phyloP scores from a whole-genome alignment of 306 rosid species.

The Rosa lucieae region DNA sequence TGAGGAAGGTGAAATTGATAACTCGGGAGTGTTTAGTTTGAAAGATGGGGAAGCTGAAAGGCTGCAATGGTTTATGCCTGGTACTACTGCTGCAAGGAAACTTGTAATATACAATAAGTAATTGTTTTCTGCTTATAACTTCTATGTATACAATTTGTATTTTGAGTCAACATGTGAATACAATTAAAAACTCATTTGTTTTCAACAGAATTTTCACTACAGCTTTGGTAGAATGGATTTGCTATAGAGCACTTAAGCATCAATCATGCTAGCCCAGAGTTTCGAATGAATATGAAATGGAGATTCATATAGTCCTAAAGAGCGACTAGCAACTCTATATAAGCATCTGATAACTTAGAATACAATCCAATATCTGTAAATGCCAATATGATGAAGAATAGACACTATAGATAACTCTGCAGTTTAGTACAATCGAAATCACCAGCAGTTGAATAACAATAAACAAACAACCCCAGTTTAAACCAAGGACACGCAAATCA shows the following conservation, averaged over 20 bases:
- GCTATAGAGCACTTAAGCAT: no score
- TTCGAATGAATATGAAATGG: not conserved
- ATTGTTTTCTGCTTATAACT: not conserved
- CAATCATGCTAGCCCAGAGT: not conserved
- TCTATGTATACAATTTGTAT: not conserved
- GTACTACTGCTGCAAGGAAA: not conserved
- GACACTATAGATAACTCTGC: not conserved
- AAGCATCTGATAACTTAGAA: not conserved
- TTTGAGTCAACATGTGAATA: not conserved
- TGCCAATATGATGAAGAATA: not conserved
- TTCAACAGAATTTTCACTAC: not conserved
- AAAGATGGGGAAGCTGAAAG: not conserved
- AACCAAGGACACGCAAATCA: slow-evolving; percentile 29
- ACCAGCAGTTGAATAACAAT: slow-evolving; percentile 23
- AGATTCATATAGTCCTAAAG: not conserved
- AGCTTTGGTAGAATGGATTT: not conserved
- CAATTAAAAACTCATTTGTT: no score
- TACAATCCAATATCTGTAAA: not conserved
- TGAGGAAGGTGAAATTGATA: not conserved
- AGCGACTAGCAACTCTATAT: not conserved
- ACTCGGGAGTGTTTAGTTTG: not conserved
- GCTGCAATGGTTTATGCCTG: not conserved
- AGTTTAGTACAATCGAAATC: slow-evolving; percentile 11
- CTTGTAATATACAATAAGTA: not conserved
- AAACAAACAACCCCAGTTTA: slow-evolving; percentile 28